These are phyloP conservation scores for Pseudodiploospora longispora DNA, from an alignment of 2,329 filamentous ascomycete genomes.

Conservation along the genomic window DNA sequence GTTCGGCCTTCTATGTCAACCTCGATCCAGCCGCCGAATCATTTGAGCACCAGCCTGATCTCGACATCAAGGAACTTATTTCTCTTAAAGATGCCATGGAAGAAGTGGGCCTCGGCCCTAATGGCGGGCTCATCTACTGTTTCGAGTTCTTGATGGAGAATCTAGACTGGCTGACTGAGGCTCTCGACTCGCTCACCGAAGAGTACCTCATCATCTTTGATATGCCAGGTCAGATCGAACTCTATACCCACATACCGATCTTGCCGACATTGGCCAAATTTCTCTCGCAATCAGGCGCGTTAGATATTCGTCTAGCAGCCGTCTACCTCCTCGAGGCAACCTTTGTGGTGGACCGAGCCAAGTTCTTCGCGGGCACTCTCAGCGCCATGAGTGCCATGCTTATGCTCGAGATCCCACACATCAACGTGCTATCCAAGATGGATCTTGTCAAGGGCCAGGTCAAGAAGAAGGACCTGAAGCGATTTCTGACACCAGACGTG, in stretches of 20 bases:
- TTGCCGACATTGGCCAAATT: slow-evolving; percentile 77
- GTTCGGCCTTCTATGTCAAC: slow-evolving; percentile 97
- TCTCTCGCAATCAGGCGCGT: slow-evolving; percentile 66
- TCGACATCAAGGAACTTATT: slow-evolving; percentile 94
- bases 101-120: slow-evolving; percentile 81
- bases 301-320: slow-evolving; percentile 88
- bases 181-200: slow-evolving; percentile 77
- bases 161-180: slow-evolving; percentile 81
- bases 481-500: slow-evolving; percentile 82
- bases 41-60: slow-evolving; percentile 84
- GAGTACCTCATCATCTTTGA: slow-evolving; percentile 97
- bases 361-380: slow-evolving; percentile 93
- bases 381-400: slow-evolving; percentile 99
- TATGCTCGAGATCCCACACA: slow-evolving; percentile 92
- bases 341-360: slow-evolving; percentile 90
- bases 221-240: slow-evolving; percentile 97
- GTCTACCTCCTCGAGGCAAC: slow-evolving; percentile 92
- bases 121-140: slow-evolving; percentile 90
- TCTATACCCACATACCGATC: slow-evolving; percentile 95
- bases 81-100: slow-evolving; percentile 95
- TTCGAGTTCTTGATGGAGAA: slow-evolving; percentile 95
- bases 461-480: slow-evolving; percentile 77
- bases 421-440: slow-evolving; percentile 97
- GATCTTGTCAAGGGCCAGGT: slow-evolving; percentile 89
- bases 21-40: slow-evolving; percentile 92